These are phyloP conservation scores for Fraxinus sp. DNA, from an alignment of 305 asterid genomes.

Conservation along the genomic window DNA sequence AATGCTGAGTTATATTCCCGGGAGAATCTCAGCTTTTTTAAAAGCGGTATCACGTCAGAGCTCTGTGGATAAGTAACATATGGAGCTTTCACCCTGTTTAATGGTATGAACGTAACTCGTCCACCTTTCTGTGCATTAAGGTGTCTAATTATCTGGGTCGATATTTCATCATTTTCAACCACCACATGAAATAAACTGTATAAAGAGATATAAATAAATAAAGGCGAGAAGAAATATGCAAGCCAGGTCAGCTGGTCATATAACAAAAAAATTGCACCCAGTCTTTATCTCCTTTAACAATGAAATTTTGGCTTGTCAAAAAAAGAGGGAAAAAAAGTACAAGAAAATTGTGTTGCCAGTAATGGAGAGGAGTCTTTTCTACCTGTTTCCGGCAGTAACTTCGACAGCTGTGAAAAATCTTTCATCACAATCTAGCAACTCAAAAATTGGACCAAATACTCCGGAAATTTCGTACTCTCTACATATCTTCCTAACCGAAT, in stretches of 20 bases:
- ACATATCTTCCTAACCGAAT: constrained; percentile 78
- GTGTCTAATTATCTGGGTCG: constrained; percentile 84
- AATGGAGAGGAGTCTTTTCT: constrained; percentile 12
- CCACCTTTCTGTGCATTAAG: constrained; percentile 97
- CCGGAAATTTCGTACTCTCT: constrained; percentile 54
- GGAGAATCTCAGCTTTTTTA: constrained; percentile 66
- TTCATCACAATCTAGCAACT: constrained; percentile 92
- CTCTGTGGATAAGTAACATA: constrained; percentile 73
- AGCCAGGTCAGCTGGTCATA: background rate
- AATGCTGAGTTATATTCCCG: constrained; percentile 64
- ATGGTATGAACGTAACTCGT: constrained; percentile 93
- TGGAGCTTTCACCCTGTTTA: constrained; percentile 92
- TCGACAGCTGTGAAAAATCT: constrained; percentile 96
- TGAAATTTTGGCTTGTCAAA: constrained; percentile 11
- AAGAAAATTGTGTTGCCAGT: constrained; percentile 3
- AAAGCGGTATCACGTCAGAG: constrained; percentile 81
- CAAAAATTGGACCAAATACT: constrained; percentile 83
- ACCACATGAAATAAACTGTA: constrained; percentile 95
- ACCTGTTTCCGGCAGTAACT: constrained; percentile 99
- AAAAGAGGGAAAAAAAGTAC: background rate
- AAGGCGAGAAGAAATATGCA: constrained; percentile 9
- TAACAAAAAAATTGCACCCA: background rate
- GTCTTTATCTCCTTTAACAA: constrained; percentile 7
- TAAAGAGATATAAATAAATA: constrained; percentile 21
- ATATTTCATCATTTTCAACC: constrained; percentile 85